Evolutionary conservation across 768 basidiomycete genomes (phyloP).

Genomic region (Suillus subalutaceus): DNA sequence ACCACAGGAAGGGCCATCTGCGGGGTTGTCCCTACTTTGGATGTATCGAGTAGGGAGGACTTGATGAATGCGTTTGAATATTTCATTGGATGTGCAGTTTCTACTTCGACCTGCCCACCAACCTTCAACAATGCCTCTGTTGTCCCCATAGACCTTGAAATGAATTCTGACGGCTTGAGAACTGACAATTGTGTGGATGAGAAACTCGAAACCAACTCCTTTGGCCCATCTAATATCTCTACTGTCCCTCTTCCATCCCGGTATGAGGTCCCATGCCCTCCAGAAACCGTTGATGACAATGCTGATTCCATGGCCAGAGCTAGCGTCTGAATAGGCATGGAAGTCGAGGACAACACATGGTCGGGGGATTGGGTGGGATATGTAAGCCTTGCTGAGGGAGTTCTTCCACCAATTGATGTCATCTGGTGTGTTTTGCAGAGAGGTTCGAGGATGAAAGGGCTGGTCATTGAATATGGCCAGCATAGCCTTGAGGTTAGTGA

Average conservation of each 20-base stretch:
- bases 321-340: conserved; percentile 45
- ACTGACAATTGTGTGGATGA: conserved; percentile 22
- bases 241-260: conserved; percentile 32
- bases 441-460: conserved; percentile 32
- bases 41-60: too few species aligned
- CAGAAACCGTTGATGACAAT: conserved; percentile 21
- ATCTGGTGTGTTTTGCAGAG: conserved; percentile 11
- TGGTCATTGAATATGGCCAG: conserved; percentile 28
- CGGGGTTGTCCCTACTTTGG: too few species aligned
- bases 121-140: conserved; percentile 40
- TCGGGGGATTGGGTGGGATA: conserved; percentile 30
- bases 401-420: conserved; percentile 42
- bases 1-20: too few species aligned
- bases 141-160: conserved; percentile 24
- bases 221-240: conserved; percentile 52
- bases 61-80: conserved; percentile 30
- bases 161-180: neutral
- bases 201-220: conserved; percentile 46
- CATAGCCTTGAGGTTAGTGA: conserved; percentile 42
- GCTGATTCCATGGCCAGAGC: conserved; percentile 37
- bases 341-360: conserved; percentile 28
- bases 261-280: conserved; percentile 36
- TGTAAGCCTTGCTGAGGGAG: conserved; percentile 11
- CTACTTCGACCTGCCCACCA: conserved; percentile 38
- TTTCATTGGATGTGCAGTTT: conserved; percentile 26